Conservation (phyloP, 345 rosid genomes). For the Eucalyptus caleyi region DNA sequence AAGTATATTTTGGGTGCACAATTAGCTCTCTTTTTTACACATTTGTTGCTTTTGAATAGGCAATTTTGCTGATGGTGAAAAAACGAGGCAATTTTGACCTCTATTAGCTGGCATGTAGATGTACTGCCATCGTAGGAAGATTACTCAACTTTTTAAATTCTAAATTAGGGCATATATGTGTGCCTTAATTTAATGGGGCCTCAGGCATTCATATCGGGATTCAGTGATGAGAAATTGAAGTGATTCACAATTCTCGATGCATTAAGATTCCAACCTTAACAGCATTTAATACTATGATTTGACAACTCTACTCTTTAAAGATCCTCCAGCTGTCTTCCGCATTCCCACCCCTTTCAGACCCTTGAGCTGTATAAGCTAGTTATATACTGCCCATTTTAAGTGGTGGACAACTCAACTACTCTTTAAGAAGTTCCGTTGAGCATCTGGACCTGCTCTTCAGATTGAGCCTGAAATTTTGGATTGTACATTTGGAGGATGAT, state of each 20-base stretch:
- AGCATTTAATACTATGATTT: background rate
- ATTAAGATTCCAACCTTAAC: background rate
- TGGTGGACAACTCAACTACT: background rate
- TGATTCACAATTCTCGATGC: background rate
- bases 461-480: background rate
- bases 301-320: background rate
- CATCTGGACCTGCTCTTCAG: background rate
- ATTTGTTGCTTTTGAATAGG: background rate
- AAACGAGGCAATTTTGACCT: background rate
- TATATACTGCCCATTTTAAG: background rate
- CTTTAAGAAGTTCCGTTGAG: background rate
- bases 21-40: background rate
- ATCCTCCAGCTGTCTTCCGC: background rate
- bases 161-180: background rate
- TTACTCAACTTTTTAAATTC: background rate
- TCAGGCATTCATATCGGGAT: background rate
- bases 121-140: background rate
- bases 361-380: background rate
- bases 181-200: background rate
- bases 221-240: background rate
- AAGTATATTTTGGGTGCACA: background rate
- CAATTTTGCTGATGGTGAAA: background rate
- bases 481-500: background rate
- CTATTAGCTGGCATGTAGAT: background rate
- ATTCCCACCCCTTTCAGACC: background rate